Base-by-base conservation (phyloP, 2,329 filamentous ascomycete species). In the Sclerotinia nivalis region DNA sequence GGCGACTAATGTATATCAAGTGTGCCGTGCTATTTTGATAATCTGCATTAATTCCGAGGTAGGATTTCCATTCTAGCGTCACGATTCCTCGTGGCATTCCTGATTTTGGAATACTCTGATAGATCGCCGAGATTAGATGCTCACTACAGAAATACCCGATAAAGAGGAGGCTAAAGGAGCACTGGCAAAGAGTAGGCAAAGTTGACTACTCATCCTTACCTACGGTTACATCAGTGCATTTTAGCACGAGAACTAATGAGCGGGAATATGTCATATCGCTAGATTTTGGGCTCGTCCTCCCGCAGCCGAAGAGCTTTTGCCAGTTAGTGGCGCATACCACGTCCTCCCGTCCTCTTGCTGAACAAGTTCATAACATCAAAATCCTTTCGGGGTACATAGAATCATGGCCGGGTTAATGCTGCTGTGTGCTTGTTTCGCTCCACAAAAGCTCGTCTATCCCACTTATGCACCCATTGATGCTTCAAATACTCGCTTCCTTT, bases 221-320 rank as follows among this genome's bases (percentile, higher is more conserved):
- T 52, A 54, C 15, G n/a, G 50, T 47, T 65, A 43, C 40, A 47
- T 69, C 49, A 45, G 59, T 64, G 37, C 49, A 45, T 54, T 47
- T 43, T 69, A 69, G 40, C 50, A 69, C 49, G n/a, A 22, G 3
- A 47, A 55, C 45, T 69, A 69, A 69, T 65, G 34, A 22, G 25
- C 67, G 67, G 67, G 67, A 66, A 69, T 49, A 47, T 50, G 28
- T 52, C 58, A 65, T 45, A 37, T 47, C 28, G 31, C 20, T 49
- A 37, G 15, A 15, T 49, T 59, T 59, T 8, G 22, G 54, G 34
- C 25, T 20, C 47, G 13, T 43, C n/a, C 49, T 62, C 60, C 58
- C 47, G 58, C 59, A 34, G 58, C 49, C 58, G 58, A 31, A 55
- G 67, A 69, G 67, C 67, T 69, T 56, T 69, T 69, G 61, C 67